These are phyloP conservation scores for Solanum habrochaites DNA, from an alignment of 257 asterid genomes.

Conservation along the genomic window DNA sequence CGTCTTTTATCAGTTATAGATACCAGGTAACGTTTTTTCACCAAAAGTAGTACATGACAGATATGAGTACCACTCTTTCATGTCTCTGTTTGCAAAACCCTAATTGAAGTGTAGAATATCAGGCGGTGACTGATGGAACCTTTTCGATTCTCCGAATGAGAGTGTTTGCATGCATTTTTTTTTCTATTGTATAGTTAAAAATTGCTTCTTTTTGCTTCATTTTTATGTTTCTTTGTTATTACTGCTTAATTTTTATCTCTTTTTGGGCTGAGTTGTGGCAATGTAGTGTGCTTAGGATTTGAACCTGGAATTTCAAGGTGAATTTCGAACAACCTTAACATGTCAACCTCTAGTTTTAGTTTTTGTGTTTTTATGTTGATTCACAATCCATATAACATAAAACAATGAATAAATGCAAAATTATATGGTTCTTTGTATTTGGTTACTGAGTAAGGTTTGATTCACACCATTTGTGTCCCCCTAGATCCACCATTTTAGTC, in stretches of 20 bases:
- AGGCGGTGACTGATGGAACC: background rate
- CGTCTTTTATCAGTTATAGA: background rate
- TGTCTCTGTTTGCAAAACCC: background rate
- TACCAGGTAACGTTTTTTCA: background rate
- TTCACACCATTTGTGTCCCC: background rate
- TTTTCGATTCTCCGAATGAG: background rate
- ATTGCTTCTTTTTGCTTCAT: background rate
- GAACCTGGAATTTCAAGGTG: background rate
- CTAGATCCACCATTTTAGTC: background rate
- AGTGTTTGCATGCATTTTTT: background rate
- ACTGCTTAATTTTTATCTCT: background rate
- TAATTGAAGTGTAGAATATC: background rate
- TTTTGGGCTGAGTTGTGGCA: background rate
- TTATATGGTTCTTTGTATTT: background rate
- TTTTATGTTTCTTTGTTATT: background rate
- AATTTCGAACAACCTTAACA: background rate
- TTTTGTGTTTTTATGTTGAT: too few relatives aligned
- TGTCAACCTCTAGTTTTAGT: background rate
- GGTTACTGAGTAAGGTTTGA: background rate
- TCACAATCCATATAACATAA: background rate
- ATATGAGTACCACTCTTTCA: background rate
- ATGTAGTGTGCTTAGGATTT: background rate
- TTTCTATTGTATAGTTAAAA: background rate
- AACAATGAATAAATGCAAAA: background rate
- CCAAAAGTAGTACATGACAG: background rate